Evolutionary conservation across 257 asterid genomes (phyloP).

Genomic region (Solanum clarkiae): DNA sequence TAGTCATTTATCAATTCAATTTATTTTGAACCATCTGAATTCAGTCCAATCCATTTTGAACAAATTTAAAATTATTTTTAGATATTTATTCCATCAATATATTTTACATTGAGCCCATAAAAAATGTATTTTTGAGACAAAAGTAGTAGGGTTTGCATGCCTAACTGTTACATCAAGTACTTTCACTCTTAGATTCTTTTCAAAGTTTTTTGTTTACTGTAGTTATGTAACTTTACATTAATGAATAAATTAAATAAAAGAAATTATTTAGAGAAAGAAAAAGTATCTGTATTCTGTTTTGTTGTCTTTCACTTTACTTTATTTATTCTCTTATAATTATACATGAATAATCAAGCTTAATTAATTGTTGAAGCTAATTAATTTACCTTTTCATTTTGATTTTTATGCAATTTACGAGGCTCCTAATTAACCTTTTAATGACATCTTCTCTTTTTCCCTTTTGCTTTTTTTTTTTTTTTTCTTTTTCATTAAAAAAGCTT

Average conservation of each 20-base stretch:
- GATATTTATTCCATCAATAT: not conserved
- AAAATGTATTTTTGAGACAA: not conserved
- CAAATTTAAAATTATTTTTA: not conserved
- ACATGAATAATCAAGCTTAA: not conserved
- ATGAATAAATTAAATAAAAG: not conserved
- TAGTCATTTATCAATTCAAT: not conserved
- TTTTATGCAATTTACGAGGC: constrained; percentile 6
- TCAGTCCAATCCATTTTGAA: not conserved
- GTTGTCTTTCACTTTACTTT: constrained; percentile 5
- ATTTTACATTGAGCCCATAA: not conserved
- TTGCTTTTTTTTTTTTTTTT: not conserved
- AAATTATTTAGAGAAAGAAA: not conserved
- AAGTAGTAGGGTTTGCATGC: not conserved
- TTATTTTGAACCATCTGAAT: not conserved
- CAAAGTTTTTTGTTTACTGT: not conserved
- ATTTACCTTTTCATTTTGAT: constrained; percentile 6
- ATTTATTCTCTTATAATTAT: constrained; percentile 5
- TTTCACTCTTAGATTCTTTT: not conserved
- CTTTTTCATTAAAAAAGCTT: constrained; percentile 8
- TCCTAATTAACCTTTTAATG: constrained; percentile 24
- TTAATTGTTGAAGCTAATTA: constrained; percentile 7
- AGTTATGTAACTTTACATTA: not conserved
- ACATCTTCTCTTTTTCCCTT: constrained; percentile 11
- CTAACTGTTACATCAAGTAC: constrained; percentile 2
- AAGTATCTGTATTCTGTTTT: not conserved